These are phyloP conservation scores for Pythium aristosporum DNA, from an alignment of 352 stramenopile genomes.

Conservation along the genomic window DNA sequence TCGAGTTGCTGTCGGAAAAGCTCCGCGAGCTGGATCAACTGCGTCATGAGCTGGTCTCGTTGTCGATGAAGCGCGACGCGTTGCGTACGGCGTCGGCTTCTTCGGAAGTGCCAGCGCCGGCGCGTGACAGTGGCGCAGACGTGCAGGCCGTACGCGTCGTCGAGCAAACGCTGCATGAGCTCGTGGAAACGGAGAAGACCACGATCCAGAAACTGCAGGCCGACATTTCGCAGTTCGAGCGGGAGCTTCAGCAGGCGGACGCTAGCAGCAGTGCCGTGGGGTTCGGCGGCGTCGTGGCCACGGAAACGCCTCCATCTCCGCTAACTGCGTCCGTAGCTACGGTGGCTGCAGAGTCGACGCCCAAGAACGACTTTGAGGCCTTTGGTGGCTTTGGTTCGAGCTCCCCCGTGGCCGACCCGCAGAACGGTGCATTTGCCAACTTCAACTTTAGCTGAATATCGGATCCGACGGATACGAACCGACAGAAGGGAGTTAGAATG, in stretches of 20 bases:
- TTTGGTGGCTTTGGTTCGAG: slow-evolving; percentile 33
- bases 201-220: slow-evolving; percentile 49
- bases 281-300: slow-evolving; percentile 2
- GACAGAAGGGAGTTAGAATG: neutral
- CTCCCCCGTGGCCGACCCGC: slow-evolving; percentile 12
- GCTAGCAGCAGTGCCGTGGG: neutral
- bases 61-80: slow-evolving; percentile 70
- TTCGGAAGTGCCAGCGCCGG: neutral
- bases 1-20: slow-evolving; percentile 64
- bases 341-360: slow-evolving; percentile 16
- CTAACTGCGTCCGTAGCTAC: neutral
- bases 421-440: slow-evolving; percentile 8
- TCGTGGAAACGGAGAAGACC: slow-evolving; percentile 61
- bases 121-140: slow-evolving; percentile 28
- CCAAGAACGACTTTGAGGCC: slow-evolving; percentile 27
- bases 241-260: slow-evolving; percentile 42
- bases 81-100: slow-evolving; percentile 33
- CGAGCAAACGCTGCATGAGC: slow-evolving; percentile 45
- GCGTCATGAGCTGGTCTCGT: slow-evolving; percentile 62
- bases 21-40: slow-evolving; percentile 71
- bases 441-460: slow-evolving; percentile 26
- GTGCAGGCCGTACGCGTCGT: slow-evolving; percentile 39
- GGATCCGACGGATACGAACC: slow-evolving; percentile 26
- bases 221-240: slow-evolving; percentile 52
- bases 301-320: slow-evolving; percentile 1